These are phyloP conservation scores for Pleurotus eryngii DNA, from an alignment of 768 basidiomycete species.

Conservation along the genomic window DNA sequence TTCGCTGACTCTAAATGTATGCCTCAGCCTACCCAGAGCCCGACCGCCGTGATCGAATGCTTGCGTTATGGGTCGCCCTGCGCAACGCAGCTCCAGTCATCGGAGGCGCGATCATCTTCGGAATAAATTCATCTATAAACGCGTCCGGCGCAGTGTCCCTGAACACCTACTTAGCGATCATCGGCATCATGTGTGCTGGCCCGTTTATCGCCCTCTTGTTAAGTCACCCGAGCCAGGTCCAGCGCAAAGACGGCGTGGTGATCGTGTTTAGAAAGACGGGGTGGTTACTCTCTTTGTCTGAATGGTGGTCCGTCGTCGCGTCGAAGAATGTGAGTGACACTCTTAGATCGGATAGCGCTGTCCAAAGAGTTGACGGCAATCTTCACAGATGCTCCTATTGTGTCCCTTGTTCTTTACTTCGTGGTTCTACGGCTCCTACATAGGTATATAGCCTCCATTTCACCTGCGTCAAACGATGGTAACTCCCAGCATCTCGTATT, in stretches of 20 bases:
- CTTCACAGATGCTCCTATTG: slow-evolving; percentile 23
- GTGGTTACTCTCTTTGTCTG: slow-evolving; percentile 22
- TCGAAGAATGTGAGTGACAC: slow-evolving; percentile 18
- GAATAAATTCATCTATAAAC: slow-evolving; percentile 23
- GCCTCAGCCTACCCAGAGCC: slow-evolving; percentile 29
- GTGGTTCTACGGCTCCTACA: slow-evolving; percentile 31
- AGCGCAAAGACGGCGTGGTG: slow-evolving; percentile 27
- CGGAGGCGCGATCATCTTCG: slow-evolving; percentile 32
- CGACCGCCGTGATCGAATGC: slow-evolving; percentile 29
- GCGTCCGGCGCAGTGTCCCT: slow-evolving; percentile 28
- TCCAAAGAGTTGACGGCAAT: not conserved
- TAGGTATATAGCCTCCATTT: slow-evolving; percentile 12
- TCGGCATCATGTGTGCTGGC: slow-evolving; percentile 33
- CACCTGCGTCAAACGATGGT: not conserved
- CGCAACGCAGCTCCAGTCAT: slow-evolving; percentile 29
- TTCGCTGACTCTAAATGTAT: no score
- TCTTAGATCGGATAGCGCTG: no score
- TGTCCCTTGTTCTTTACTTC: slow-evolving; percentile 31
- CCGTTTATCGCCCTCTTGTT: slow-evolving; percentile 28
- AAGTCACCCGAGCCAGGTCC: slow-evolving; percentile 26
- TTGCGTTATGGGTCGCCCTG: slow-evolving; percentile 32
- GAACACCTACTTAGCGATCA: slow-evolving; percentile 29
- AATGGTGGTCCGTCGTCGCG: slow-evolving; percentile 26
- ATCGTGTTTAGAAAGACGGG: slow-evolving; percentile 25
- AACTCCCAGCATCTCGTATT: not conserved